Base-by-base conservation (phyloP, 2,329 filamentous ascomycete species). In the Neocatenulostroma microsporum region DNA sequence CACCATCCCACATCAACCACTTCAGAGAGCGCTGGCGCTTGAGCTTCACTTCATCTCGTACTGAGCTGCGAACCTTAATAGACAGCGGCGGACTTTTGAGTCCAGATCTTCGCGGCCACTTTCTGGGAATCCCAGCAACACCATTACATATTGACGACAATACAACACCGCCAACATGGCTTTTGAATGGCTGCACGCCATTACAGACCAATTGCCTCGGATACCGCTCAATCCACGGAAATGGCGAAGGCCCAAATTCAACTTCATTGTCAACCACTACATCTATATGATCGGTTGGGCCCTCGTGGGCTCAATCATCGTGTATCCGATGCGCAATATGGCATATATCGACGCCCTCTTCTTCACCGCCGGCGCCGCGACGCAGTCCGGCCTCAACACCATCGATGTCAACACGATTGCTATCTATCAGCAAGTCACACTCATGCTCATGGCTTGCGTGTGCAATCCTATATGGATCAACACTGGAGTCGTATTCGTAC, bases 371-470 rank as follows among this genome's bases (percentile, higher is more conserved):
- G 89, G 91, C 34, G 71, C 84, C 39, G 82, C 86, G 45, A 96
- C 89, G 0, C 91, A 98, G 62, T 93, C 87, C 45, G 91, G 91
- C 1, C 67, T 98, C 44, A 98, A 98, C 59, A 85, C 89, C 5
- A 52, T 74, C 41, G 67, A 74, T 45, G 37, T 71, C 37, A 73
- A 73, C 41, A 49, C 49, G n/a, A 39, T 73, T 1, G 44, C 55
- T 23, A 48, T 63, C 8, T 71, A 70, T 49, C 69, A 72, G 47
- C 70, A 73, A 50, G 56, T 84, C 27, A 70, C 83, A 34, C 64
- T 93, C 18, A 87, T 82, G 51, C 52, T 87, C 5, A 69, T 84
- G 26, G 69, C 81, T 3, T 80, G 86, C 69, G 51, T 85, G 10
- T 78, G 81, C 18, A 94, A 86, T 34, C 87, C 87, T 0, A 91